Base-by-base conservation (phyloP, 345 rosid genomes). In the Eucalyptus cloeziana region DNA sequence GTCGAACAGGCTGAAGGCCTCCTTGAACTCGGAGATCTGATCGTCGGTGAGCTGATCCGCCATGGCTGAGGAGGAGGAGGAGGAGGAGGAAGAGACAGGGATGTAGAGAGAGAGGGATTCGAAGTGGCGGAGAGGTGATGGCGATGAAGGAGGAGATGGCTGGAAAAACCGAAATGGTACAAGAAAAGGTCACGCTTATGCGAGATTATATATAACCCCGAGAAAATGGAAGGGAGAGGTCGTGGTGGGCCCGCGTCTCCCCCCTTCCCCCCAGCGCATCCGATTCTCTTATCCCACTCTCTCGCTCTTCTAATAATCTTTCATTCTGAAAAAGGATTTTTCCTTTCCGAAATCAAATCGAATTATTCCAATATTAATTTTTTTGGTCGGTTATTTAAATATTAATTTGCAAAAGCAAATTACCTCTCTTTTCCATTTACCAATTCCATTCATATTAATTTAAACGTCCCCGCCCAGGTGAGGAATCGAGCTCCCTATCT, bases 11-110 rank as follows among this genome's bases (percentile, higher is more conserved):
- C 91, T 90, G 83, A 90, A 90, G 49, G 91, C 91, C 86, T 90
- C 91, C 91, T 90, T 90, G 86, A 90, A 90, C 91, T 90, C 91
- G 86, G 91, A 90, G 89, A 90, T 90, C 91, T 90, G 91, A 50
- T 90, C 91, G 40, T 90, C 91, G 86, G 91, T 90, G 60, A 90
- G 88, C 86, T 88, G 91, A 67, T 90, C 91, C 80, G 91, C 91
- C 91, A 90, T 90, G 86, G 88, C 86, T 24, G 13, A 25, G 30
- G 30, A 24, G 30, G 50, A 49, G 30, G 49, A 47, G 12, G 49
- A 11, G 12, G 50, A 13, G 50, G 62, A 0, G 85, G 22, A 37
- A 22, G 16, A 27, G 31, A 60, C 15, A 6, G 15, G 31, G 69
- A 27, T 0, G 16, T 6, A 30, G 64, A 24, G 64, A 58, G 88